Evolutionary conservation across 148 eudicot species (phyloP).

Genomic region (Hydrangea macrophylla): DNA sequence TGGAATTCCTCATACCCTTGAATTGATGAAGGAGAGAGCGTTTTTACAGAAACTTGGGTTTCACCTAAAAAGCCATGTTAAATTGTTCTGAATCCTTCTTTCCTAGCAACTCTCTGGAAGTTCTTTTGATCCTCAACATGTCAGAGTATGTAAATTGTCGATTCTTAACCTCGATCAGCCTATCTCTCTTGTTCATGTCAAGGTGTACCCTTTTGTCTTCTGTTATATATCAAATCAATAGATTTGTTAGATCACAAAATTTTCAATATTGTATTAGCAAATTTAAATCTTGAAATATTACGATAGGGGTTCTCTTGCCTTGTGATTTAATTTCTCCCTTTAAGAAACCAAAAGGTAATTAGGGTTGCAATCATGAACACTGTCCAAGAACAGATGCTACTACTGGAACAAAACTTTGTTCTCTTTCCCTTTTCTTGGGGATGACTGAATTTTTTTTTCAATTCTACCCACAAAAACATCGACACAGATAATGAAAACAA

Average conservation of each 20-base stretch:
- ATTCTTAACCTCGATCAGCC: conserved; percentile 7
- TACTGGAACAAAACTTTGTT: conserved; percentile 10
- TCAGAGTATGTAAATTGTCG: conserved; percentile 19
- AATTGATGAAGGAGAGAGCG: conserved; percentile 14
- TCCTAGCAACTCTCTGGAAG: conserved; percentile 18
- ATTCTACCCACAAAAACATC: neutral
- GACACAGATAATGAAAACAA: neutral
- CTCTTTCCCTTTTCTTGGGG: neutral
- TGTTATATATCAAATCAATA: neutral
- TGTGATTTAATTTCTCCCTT: conserved; percentile 13
- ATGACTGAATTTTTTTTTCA: neutral
- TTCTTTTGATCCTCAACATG: conserved; percentile 18
- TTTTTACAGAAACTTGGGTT: conserved; percentile 21
- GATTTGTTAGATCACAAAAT: neutral
- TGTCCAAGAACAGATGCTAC: conserved; percentile 19
- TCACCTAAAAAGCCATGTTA: conserved; percentile 16
- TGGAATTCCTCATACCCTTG: conserved; percentile 25
- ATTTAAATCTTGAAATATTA: neutral
- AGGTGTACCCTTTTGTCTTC: neutral
- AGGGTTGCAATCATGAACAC: conserved; percentile 12
- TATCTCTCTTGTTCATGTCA: neutral
- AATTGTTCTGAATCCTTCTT: conserved; percentile 32
- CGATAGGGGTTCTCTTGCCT: conserved; percentile 1
- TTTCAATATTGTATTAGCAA: neutral
- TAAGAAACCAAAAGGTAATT: conserved; percentile 17